Percentiles rank a stretch among this genome's conserved stretches.
phyloP scores from a whole-genome alignment of 176 grass and related monocot genomes.

The Triticum urartu region DNA sequence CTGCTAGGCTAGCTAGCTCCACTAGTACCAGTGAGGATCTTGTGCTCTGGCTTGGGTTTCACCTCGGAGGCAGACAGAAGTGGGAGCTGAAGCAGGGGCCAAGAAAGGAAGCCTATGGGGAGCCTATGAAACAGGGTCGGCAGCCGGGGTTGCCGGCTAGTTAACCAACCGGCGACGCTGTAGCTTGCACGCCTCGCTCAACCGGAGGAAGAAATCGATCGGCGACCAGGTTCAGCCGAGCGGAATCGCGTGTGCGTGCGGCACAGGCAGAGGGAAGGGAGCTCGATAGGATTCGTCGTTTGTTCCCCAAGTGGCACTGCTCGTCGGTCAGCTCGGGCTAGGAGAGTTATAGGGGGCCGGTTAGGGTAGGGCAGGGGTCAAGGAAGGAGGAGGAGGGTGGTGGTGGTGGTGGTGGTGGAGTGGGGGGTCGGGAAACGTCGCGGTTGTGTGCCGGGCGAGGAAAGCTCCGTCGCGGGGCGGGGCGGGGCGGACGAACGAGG shows the following conservation, averaged over 20 bases:
- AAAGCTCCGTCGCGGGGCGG: background rate
- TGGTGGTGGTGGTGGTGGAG: constrained; percentile 36
- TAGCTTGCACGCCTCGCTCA: constrained; percentile 38
- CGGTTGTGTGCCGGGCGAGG: constrained; percentile 32
- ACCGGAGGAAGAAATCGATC: background rate
- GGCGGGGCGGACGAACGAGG: no score
- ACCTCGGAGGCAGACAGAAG: background rate
- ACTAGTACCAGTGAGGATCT: background rate
- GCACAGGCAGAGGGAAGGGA: background rate
- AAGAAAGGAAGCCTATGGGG: background rate
- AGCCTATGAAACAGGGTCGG: background rate
- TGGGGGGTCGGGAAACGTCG: constrained; percentile 38
- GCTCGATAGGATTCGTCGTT: background rate
- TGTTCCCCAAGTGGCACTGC: background rate
- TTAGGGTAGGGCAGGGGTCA: background rate
- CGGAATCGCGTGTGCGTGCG: background rate
- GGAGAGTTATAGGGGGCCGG: constrained; percentile 29
- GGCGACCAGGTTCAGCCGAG: background rate
- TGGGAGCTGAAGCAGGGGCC: background rate
- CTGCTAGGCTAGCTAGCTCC: background rate
- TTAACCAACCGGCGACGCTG: background rate
- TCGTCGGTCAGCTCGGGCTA: background rate
- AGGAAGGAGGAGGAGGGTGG: background rate
- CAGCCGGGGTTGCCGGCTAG: background rate
- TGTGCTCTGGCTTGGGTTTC: background rate